Base-by-base conservation (phyloP, 2,329 filamentous ascomycete species). In the Zasmidium citrigriseum region DNA sequence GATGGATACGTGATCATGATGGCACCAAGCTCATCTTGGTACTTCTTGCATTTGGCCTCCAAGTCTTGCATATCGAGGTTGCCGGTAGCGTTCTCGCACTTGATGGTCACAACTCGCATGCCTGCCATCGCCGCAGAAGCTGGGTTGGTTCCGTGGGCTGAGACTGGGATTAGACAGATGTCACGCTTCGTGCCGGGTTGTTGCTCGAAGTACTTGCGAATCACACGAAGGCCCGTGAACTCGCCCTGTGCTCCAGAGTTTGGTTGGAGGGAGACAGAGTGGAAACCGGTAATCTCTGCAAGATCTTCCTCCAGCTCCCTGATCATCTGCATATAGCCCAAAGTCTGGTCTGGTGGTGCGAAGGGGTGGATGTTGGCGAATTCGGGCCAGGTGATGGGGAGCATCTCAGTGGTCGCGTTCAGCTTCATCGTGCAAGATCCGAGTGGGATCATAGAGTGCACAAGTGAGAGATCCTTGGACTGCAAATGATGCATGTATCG, bases 1-100 rank as follows among this genome's bases (percentile, higher is more conserved):
- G 89, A 95, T 27, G 93, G 93, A 73, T 98, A 98, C 1, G 93
- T 98, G 69, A 98, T 85, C 93, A 97, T 97, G 76, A 97, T 93
- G 52, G 93, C 93, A 12, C 87, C 92, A 44, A 98, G 84, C 71
- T 96, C 86, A 52, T 91, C 87, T 72, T 87, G 86, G 78, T 97
- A 86, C 80, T 96, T 89, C 78, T 92, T 85, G 75, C 91, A 96
- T 80, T 97, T 97, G 61, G 85, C 86, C 76, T 91, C 86, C 14
- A 98, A 83, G 75, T 98, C 93, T 0, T 78, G 84, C 72, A 98
- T 82, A 72, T 97, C 93, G 27, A 98, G 83, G 74, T 98, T 96
- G 50, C 93, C 93, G 1, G 91, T 96, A 69, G 84, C 86, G 46
- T 83, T 83, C 70, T 97, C 90, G 70, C 93, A 98, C 77, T 96